phyloP scores from a whole-genome alignment of 495 filamentous ascomycete genomes.

The Xylaria longipes region DNA sequence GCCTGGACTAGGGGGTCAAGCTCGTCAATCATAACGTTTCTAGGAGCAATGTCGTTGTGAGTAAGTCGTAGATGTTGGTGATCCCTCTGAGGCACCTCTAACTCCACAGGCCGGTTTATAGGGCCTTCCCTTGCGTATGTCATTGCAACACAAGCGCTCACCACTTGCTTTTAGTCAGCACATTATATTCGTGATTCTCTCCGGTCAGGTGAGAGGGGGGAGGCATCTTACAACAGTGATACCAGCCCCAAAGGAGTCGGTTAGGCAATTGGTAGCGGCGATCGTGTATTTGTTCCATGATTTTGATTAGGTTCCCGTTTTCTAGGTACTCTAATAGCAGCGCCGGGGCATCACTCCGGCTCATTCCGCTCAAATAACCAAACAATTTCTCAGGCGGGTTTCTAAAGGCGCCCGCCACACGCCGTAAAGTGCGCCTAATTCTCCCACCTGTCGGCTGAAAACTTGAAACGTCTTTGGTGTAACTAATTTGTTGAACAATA shows the following conservation, averaged over 20 bases:
- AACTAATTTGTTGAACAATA: slow-evolving; percentile 6
- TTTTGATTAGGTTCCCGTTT: slow-evolving; percentile 1
- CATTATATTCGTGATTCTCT: background rate
- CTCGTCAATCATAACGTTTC: slow-evolving; percentile 7
- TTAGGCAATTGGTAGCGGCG: slow-evolving; percentile 6
- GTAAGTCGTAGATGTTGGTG: background rate
- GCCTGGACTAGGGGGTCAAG: background rate
- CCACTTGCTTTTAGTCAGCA: slow-evolving; percentile 21
- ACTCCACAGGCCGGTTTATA: background rate
- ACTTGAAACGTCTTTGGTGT: background rate
- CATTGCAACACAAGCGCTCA: slow-evolving; percentile 20
- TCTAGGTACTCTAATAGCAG: slow-evolving; percentile 13
- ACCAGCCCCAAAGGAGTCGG: slow-evolving; percentile 17
- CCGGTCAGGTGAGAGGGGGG: background rate
- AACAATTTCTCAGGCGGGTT: slow-evolving; percentile 7
- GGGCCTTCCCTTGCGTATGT: background rate
- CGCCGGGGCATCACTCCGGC: background rate
- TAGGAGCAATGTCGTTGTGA: slow-evolving; percentile 4
- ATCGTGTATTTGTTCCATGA: background rate
- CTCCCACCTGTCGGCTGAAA: slow-evolving; percentile 5
- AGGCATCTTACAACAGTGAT: slow-evolving; percentile 9
- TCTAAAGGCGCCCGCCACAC: background rate
- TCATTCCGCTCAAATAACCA: background rate
- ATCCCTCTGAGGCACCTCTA: background rate
- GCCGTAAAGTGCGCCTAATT: slow-evolving; percentile 1